Evolutionary conservation across 352 stramenopile genomes (phyloP), one percentile per base, ranked within the genome.

Genomic region (Globisporangium canariense): DNA sequence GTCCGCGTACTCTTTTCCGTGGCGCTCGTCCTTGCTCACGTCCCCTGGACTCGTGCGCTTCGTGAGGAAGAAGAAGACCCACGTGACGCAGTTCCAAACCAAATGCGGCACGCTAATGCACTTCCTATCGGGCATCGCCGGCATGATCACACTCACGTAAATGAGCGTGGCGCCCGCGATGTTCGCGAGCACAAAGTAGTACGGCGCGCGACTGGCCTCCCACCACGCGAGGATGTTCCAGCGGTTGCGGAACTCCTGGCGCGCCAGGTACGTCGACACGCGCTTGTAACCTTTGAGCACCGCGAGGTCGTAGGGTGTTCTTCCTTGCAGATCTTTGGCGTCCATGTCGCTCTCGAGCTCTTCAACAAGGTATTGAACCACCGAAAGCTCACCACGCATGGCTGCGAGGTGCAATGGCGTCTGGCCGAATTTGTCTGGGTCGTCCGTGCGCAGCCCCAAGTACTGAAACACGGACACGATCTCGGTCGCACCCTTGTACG

Each of bases 401-500:
- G 87, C 83, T 5, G 87, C 87, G 32, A 96, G 77, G 62, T 96
- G 87, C 66, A 96, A 59, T 13, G 87, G 87, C n/a, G 82, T 92
- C 70, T 94, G 86, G 1, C 87, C 85, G 59, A 85, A 96, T 1
- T 72, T 69, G 49, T 96, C 87, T 9, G 80, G 76, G 6, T 65
- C 72, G 59, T 91, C 81, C 0, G 77, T 84, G 28, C 71, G 82
- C 46, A 94, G 70, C 41, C 85, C 76, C 3, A 94, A 64, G 54
- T 94, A 91, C 73, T 94, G 84, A 61, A 92, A 94, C 8, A 94
- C 80, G 3, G 80, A 83, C 8, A 96, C 76, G 54, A 94, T 91
- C 68, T 94, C 85, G 4, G 80, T 90, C 61, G 76, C 79, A 45
- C 85, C 87, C 64, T 96, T 93, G 73, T 96, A 96, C 53, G 87